Evolutionary conservation across 139 green algal species (phyloP).

Genomic region (Chlorella sp.): DNA sequence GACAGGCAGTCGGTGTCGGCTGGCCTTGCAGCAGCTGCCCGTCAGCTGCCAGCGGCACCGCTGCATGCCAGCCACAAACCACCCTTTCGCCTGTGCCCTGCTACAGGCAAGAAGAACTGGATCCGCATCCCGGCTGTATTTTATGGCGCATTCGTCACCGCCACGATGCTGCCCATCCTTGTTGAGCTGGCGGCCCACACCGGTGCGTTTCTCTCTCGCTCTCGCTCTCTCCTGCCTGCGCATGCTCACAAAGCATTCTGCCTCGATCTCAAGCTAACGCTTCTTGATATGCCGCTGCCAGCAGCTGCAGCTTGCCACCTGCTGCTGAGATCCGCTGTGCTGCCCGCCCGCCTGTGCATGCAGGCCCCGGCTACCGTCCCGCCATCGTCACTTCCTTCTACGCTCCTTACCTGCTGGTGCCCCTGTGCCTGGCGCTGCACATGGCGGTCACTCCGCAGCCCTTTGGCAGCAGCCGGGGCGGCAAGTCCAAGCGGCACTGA

Average conservation of each 20-base stretch:
- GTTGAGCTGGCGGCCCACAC: constrained; percentile 49
- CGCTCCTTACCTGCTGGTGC: constrained; percentile 65
- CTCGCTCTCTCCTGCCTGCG: too few species aligned
- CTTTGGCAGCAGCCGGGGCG: constrained; percentile 38
- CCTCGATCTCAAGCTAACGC: too few species aligned
- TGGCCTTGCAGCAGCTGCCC: neutral
- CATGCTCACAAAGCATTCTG: too few species aligned
- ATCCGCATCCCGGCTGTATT: constrained; percentile 78
- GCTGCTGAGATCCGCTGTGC: neutral
- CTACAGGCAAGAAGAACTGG: constrained; percentile 60
- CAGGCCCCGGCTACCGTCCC: constrained; percentile 25
- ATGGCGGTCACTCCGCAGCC: constrained; percentile 55
- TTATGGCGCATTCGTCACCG: constrained; percentile 70
- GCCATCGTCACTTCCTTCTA: constrained; percentile 56
- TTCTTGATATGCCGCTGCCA: too few species aligned
- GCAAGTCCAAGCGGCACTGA: constrained; percentile 32
- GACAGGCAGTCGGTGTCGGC: too few species aligned
- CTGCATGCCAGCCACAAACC: too few species aligned
- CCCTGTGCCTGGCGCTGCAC: constrained; percentile 55
- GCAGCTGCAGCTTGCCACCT: neutral
- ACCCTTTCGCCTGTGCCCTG: neutral
- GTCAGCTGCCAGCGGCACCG: too few species aligned
- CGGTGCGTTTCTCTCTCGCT: too few species aligned
- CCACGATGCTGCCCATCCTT: constrained; percentile 81
- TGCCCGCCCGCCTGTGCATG: neutral